Evolutionary conservation across 768 basidiomycete species (phyloP), one percentile per base, ranked within the genome.

Genomic region (Mycena venus): DNA sequence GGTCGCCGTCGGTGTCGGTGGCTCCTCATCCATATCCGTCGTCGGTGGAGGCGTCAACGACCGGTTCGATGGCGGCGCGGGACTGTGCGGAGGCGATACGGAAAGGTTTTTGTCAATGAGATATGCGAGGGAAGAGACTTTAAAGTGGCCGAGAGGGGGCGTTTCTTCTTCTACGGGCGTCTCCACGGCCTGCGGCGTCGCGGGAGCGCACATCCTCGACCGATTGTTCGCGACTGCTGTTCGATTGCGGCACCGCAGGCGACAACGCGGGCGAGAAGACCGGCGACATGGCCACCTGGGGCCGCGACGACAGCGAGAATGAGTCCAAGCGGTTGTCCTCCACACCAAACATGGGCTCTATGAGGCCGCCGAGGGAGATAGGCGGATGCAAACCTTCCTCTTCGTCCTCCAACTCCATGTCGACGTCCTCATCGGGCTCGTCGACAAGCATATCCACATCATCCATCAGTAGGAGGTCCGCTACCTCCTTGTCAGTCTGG

Each of bases 401-500:
- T 8, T 76, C 75, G 40, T 76, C 68, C 32, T 77, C 75, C 19
- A 71, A 27, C 36, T 77, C 75, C 74, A 76, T 76, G 64, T 73
- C 75, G 1, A 70, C 75, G 60, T 76, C 75, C 75, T 73, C 75
- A 7, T 73, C 63, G 23, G 60, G 36, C 59, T 70, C 75, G 60
- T 65, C 73, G 17, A 74, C 21, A 32, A 66, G 38, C 59, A 49
- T 67, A 61, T 77, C 72, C 7, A 74, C 61, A 55, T 73, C 61
- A 55, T 73, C 75, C 72, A 67, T 56, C 65, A 76, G 27, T 55
- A 77, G 21, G n/a, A 76, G 64, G 38, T 77, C 72, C 44, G 72
- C 75, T 4, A 77, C 69, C 59, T 76, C 72, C 25, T 61, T 60
- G 64, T 75, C 71, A 14, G 74, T 71, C 61, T 72, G 47, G 44